A percentile compares a stretch with the other conserved stretches of the same genome.
phyloP scores from a whole-genome alignment of 192 early-diverging fungal species.

The Coemansia sp. region DNA sequence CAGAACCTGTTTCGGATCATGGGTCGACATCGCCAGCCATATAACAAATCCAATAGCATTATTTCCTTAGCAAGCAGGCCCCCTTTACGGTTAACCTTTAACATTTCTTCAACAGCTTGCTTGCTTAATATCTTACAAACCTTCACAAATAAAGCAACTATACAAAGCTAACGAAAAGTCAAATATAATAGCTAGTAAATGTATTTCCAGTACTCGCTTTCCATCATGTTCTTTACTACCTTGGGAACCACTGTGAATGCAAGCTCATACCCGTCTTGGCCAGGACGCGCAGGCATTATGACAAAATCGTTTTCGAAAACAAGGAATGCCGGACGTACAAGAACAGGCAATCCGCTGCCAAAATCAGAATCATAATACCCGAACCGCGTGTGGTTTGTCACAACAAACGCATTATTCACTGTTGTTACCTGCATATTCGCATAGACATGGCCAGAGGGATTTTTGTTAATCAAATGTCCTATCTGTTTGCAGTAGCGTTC shows the following conservation, averaged over 20 bases:
- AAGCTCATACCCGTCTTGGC: background rate
- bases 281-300: background rate
- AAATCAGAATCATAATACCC: background rate
- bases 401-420: background rate
- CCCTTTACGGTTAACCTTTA: too few relatives aligned
- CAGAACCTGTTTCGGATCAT: too few relatives aligned
- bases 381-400: background rate
- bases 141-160: too few relatives aligned
- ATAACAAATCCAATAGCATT: too few relatives aligned
- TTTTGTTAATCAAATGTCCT: background rate
- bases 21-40: too few relatives aligned
- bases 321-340: background rate
- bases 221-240: background rate
- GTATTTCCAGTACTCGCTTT: background rate
- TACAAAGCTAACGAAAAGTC: too few relatives aligned
- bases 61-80: too few relatives aligned
- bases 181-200: background rate
- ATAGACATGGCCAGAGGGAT: background rate
- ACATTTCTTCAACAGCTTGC: too few relatives aligned
- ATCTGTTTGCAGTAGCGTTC: background rate
- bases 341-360: background rate
- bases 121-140: too few relatives aligned
- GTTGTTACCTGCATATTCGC: background rate
- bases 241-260: background rate
- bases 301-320: background rate